These are phyloP conservation scores for Lachnellula hyalina DNA, from an alignment of 2,329 filamentous ascomycete genomes.

Conservation along the genomic window DNA sequence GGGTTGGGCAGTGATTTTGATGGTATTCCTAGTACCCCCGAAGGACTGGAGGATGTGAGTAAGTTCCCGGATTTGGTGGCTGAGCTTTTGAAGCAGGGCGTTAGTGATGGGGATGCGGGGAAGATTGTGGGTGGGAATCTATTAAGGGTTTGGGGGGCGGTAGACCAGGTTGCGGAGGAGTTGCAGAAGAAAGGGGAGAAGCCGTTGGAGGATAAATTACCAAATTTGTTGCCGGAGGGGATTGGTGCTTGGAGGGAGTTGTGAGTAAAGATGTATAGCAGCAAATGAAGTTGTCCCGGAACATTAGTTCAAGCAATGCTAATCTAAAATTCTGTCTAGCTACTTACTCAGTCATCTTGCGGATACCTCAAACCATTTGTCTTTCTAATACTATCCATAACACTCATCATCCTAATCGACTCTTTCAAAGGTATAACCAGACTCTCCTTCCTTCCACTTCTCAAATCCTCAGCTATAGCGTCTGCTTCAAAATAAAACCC, in stretches of 20 bases:
- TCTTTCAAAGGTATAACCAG: constrained; percentile 50
- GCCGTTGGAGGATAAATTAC: constrained; percentile 46
- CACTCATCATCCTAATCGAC: constrained; percentile 60
- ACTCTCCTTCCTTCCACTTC: constrained; percentile 55
- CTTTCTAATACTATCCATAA: constrained; percentile 61
- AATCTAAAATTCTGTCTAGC: too few species aligned
- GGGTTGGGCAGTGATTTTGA: constrained; percentile 90
- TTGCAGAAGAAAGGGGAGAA: constrained; percentile 53
- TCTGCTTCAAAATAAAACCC: constrained; percentile 66
- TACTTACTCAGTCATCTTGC: constrained; percentile 1
- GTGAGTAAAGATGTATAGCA: constrained; percentile 12
- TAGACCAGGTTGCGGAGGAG: constrained; percentile 63
- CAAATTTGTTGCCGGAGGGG: constrained; percentile 2
- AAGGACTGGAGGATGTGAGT: constrained; percentile 77
- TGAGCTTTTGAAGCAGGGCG: constrained; percentile 66
- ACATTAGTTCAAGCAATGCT: too few species aligned
- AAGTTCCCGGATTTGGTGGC: constrained; percentile 76
- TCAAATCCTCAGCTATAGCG: constrained; percentile 53
- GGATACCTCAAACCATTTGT: constrained; percentile 56
- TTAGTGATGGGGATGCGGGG: constrained; percentile 66
- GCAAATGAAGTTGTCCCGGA: too few species aligned
- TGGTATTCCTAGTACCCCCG: constrained; percentile 61
- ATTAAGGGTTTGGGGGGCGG: constrained; percentile 76
- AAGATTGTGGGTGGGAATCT: constrained; percentile 79
- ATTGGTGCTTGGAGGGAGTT: neutral